phyloP scores from a whole-genome alignment of 129 eudicot species.

The Ambrosia trifida region DNA sequence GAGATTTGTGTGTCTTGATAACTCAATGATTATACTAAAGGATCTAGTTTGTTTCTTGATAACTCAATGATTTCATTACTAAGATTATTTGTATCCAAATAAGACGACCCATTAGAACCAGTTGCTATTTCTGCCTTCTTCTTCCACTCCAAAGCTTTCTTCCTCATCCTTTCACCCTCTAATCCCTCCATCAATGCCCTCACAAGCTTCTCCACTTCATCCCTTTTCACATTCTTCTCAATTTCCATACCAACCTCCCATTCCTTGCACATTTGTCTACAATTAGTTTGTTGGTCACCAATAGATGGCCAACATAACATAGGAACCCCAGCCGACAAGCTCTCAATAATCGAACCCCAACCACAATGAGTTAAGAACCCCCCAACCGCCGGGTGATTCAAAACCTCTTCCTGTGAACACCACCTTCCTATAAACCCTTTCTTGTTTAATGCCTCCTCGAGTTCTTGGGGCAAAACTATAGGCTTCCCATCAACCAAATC shows the following conservation, averaged over 20 bases:
- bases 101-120: not conserved
- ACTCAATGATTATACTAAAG: too few species aligned
- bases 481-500: constrained; percentile 24
- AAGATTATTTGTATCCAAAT: not conserved
- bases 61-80: not conserved
- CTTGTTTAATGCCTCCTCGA: constrained; percentile 5
- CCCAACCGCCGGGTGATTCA: constrained; percentile 32
- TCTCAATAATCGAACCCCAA: constrained; percentile 30
- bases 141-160: not conserved
- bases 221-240: constrained; percentile 15
- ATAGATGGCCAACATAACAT: constrained; percentile 27
- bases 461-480: not conserved
- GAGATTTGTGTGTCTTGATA: too few species aligned
- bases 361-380: constrained; percentile 35
- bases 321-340: constrained; percentile 33
- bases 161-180: not conserved
- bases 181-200: constrained; percentile 1
- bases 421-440: constrained; percentile 27
- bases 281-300: constrained; percentile 19
- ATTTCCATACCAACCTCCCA: constrained; percentile 29
- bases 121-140: not conserved
- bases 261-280: constrained; percentile 19
- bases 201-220: constrained; percentile 9
- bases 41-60: not conserved
- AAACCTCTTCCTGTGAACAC: constrained; percentile 30